Base-by-base conservation (phyloP, 495 filamentous ascomycete species). In the Hypoxylon fragiforme region DNA sequence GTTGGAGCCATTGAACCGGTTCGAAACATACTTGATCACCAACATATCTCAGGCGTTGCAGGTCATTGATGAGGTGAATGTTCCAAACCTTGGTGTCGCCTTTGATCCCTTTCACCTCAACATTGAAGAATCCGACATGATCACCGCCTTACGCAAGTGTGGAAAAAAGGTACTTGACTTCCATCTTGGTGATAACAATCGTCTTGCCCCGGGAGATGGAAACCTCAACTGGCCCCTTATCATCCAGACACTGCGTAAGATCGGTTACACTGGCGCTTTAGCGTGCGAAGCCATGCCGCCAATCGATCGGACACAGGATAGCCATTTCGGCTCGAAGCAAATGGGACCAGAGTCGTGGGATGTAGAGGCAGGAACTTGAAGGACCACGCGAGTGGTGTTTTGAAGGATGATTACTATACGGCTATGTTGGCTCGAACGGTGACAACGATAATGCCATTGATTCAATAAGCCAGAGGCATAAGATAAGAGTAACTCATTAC, bases 71-170 rank as follows among this genome's bases (percentile, higher is more conserved):
- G 59, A 60, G 22, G 62, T 48, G 7, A 48, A 52, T 15, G 19
- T 52, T 22, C 44, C 52, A 20, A 53, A 61, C 32, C 37, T 65
- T 14, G 65, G 65, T 1, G 44, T 68, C 39, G 63, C 58, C 2
- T 68, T 63, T 19, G 62, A 68, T 42, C 41, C 65, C 3, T 68
- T 68, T 34, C 65, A 68, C 16, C 28, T 68, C 11, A 60, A 57
- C 8, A 54, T 68, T 4, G 65, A 68, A 41, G 65, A 68, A 16
- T 56, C 60, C 3, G 50, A 68, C 32, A 5, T 66, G 13, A 41
- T 59, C 21, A 44, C 44, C 3, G 62, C 65, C 3, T 18, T 68
- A 14, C 54, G 62, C 8, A 52, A 38, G 31, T 68, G 58, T 15
- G 54, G 54, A 1, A 22, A 48, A 11, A 54, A 51, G 45, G 8